Conservation (phyloP, 257 asterid genomes). For the Solanum etuberosum region DNA sequence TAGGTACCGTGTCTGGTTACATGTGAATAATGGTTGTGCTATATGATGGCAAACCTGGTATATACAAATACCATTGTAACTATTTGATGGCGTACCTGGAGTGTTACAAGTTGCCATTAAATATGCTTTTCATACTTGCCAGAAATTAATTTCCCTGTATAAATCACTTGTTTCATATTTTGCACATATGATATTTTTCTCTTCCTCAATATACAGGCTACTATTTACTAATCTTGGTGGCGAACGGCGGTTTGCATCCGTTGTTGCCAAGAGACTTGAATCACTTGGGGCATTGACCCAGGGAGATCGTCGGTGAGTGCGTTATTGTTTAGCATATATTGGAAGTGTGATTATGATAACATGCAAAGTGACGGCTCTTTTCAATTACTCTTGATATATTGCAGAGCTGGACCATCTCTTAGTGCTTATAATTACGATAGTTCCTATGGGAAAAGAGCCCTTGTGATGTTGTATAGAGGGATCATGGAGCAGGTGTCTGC, state of each 20-base stretch:
- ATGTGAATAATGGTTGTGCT: background rate
- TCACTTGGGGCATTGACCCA: conserved; percentile 99
- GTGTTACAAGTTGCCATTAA: background rate
- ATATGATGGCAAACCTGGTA: background rate
- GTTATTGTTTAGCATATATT: background rate
- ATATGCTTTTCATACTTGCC: background rate
- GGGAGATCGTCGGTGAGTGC: conserved; percentile 86
- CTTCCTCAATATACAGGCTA: conserved; percentile 32
- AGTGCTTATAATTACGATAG: conserved; percentile 96
- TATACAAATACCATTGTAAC: background rate
- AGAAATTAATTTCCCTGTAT: background rate
- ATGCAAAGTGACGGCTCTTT: background rate
- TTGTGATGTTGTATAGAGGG: conserved; percentile 67
- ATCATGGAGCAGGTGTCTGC: conserved; percentile 69
- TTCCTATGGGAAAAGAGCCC: conserved; percentile 80
- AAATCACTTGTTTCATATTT: background rate
- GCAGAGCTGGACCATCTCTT: conserved; percentile 97
- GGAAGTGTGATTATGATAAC: background rate
- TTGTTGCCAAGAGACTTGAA: conserved; percentile 94
- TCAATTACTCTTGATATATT: conserved; percentile 8
- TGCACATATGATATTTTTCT: background rate
- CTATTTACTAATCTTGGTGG: conserved; percentile 98
- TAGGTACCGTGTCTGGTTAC: conserved; percentile 15
- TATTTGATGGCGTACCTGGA: background rate
- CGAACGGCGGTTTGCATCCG: conserved; percentile 95